Base-by-base conservation (phyloP, 2,329 filamentous ascomycete genomes). In the Xylaria sp. region DNA sequence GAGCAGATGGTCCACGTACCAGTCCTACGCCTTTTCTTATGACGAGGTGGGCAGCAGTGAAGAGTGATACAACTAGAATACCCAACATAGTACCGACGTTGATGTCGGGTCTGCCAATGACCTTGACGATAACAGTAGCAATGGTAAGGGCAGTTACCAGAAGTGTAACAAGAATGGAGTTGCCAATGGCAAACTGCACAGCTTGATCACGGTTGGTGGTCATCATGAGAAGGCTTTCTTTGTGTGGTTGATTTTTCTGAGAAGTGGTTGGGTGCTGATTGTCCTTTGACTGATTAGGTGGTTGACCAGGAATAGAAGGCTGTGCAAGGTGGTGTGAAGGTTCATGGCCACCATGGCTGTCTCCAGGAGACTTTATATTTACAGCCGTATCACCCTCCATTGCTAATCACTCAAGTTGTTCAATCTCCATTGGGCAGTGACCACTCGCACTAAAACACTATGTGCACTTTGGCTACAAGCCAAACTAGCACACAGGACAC, bases 151-250 rank as follows among this genome's bases (percentile, higher is more conserved):
- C 1, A 13, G 54, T 7, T 11, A 31, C 31, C 0, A 62, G 21
- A 15, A 47, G 6, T 19, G 56, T 7, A 17, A 60, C 1, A 4
- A 52, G 17, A 25, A 67, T 11, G 21, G 58, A 13, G 21, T 17
- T 23, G 3, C 25, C 4, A 41, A 65, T 17, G 21, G 44, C 10
- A 21, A 3, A 35, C 37, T 49, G 48, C 13, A 68, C 19, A 21
- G 49, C 46, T 44, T 41, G 21, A n/a, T 65, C 61, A 11, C 62
- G 51, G 31, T 58, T 58, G 37, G 54, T 44, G 11, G 67, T 59
- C 70, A 71, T 71, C 1, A 62, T 60, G 46, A 47, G 2, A 15
- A 69, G 21, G 23, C 62, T 66, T 41, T 48, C 27, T 52, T 54
- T 54, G 47, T 71, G 68, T 10, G 48, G 33, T 47, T 56, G 53